phyloP scores from a whole-genome alignment of 306 rosid species.

The Quercus gilva region DNA sequence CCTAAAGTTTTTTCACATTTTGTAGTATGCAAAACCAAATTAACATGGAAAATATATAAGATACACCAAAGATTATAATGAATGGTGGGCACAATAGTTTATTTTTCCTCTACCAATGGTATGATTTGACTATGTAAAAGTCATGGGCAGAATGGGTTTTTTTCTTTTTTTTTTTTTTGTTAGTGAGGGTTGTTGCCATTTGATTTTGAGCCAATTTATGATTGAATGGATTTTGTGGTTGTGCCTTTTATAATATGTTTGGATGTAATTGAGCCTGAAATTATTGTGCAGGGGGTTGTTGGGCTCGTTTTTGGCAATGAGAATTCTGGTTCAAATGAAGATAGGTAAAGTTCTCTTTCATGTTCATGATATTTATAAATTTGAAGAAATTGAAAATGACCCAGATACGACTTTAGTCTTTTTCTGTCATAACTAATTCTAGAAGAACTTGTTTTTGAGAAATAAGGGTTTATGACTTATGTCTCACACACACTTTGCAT shows the following conservation, averaged over 20 bases:
- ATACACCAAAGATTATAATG: no score
- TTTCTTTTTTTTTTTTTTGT: background rate
- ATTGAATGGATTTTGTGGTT: background rate
- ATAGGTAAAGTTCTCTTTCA: constrained; percentile 44
- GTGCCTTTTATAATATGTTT: background rate
- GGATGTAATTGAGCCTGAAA: background rate
- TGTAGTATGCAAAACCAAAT: no score
- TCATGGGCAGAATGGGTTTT: background rate
- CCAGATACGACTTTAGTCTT: background rate
- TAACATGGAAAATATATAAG: no score
- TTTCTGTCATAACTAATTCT: background rate
- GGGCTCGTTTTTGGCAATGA: constrained; percentile 91
- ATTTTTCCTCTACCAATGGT: background rate
- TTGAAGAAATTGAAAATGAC: background rate
- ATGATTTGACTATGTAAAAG: background rate
- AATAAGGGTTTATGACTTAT: background rate
- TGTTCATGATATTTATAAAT: background rate
- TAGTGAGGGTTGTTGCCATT: constrained; percentile 2
- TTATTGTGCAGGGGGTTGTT: constrained; percentile 68
- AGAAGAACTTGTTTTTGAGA: background rate
- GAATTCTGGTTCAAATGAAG: constrained; percentile 72
- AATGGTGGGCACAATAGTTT: background rate
- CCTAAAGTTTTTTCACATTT: no score
- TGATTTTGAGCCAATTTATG: constrained; percentile 9
- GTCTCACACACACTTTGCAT: background rate